Percentiles rank a stretch among this genome's conserved stretches.
Evolutionary conservation across 306 rosid species (phyloP).

Genomic region (Fragaria vesca): DNA sequence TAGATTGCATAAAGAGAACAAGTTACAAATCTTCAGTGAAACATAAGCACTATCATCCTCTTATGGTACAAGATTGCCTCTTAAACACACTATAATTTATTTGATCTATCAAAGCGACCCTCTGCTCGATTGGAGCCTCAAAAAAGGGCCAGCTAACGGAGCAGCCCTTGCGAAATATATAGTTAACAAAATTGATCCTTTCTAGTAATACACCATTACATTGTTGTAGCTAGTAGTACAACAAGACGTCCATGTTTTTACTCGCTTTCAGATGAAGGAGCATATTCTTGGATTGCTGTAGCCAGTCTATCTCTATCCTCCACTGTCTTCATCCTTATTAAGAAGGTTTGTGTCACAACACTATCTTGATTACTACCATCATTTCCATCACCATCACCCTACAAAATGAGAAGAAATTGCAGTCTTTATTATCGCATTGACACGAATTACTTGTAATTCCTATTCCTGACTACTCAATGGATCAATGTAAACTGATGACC

Average conservation of each 20-base stretch:
- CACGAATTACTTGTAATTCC: neutral
- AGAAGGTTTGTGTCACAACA: constrained; percentile 79
- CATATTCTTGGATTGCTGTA: constrained; percentile 77
- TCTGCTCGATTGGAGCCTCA: constrained; percentile 13
- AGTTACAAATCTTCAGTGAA: neutral
- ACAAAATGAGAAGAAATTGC: constrained; percentile 25
- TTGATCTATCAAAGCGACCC: neutral
- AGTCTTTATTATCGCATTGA: neutral
- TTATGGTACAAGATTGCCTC: constrained; percentile 36
- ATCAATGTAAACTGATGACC: neutral
- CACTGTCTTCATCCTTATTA: constrained; percentile 78
- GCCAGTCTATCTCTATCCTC: constrained; percentile 82
- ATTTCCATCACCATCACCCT: constrained; percentile 63
- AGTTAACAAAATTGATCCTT: constrained; percentile 25
- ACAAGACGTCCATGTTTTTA: constrained; percentile 1
- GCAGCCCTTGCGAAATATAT: constrained; percentile 17
- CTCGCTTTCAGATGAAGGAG: constrained; percentile 60
- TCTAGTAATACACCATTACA: constrained; percentile 20
- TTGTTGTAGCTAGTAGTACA: constrained; percentile 23
- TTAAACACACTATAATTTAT: constrained; percentile 22
- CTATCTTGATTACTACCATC: constrained; percentile 39
- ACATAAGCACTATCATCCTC: constrained; percentile 14
- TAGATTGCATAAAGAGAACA: neutral
- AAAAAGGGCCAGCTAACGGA: constrained; percentile 12
- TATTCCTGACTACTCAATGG: neutral